Evolutionary conservation across 2,329 filamentous ascomycete species (phyloP), one percentile per base, ranked within the genome.

Genomic region (Hypoxylon sp.): DNA sequence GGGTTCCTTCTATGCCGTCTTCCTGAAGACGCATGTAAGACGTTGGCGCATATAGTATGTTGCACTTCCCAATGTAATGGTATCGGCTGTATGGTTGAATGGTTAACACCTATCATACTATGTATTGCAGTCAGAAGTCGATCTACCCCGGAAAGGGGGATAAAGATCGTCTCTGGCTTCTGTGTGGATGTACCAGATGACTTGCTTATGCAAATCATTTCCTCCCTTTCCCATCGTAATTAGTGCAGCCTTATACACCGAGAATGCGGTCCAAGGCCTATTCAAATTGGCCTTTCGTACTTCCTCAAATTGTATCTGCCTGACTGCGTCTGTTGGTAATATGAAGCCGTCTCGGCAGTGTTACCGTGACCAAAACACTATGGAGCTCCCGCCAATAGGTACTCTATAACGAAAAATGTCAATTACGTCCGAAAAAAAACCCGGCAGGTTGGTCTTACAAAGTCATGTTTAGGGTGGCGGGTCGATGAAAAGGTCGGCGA

Each of bases 121-220:
- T n/a, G n/a, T n/a, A n/a, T 32, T 12, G 12, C 25, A n/a, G 27
- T 0, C 8, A n/a, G 37, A 6, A 52, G 52, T 30, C 52, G 39
- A 55, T 55, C 52, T 55, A 32, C 9, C 16, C 39, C 29, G 7
- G 11, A 55, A 55, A 25, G 14, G n/a, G 52, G 39, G 41, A 30
- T 55, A 23, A 45, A 55, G 39, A 46, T 55, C 52, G 25, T 25
- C 27, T 16, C 7, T 34, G 52, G 29, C 19, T 55, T 55, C 12
- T 46, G 12, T 41, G 6, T 23, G 14, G 32, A 43, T 29, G 21
- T 14, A 29, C 37, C 14, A 43, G 34, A 43, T 53, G 51, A 53
- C 51, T 53, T 43, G 34, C 34, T 43, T 23, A 54, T 43, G 51
- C 27, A 43, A 43, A 54, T 54, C 51, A 11, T 23, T 43, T 43